Conservation (phyloP, 139 green algal species). For the Chlamydomonas urium region DNA sequence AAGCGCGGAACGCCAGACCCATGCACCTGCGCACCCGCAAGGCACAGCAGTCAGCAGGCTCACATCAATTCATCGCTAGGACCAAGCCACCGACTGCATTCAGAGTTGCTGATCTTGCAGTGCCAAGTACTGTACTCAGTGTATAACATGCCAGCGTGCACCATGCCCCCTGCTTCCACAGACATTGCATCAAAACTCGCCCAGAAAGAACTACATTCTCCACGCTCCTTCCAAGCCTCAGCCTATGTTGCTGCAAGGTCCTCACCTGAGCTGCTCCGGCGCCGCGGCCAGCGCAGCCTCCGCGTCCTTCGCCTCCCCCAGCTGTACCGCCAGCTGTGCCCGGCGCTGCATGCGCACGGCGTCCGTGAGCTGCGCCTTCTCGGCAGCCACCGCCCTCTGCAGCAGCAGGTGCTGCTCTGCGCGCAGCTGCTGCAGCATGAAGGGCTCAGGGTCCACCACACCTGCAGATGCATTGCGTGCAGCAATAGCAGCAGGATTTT, state of each 20-base stretch:
- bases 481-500: no score
- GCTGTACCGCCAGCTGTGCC: constrained; percentile 23
- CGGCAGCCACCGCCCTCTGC: constrained; percentile 11
- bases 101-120: no score
- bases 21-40: constrained; percentile 15
- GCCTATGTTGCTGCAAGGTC: no score
- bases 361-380: constrained; percentile 25
- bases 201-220: no score
- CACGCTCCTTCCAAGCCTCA: no score
- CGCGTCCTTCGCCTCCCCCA: constrained; percentile 22
- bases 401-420: constrained; percentile 18
- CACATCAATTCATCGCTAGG: no score
- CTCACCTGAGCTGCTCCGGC: constrained; percentile 28
- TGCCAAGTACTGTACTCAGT: no score
- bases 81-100: no score
- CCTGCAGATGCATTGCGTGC: no score
- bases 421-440: constrained; percentile 11
- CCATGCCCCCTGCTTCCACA: no score
- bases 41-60: background rate
- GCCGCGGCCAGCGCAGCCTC: constrained; percentile 26
- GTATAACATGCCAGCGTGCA: no score
- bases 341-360: constrained; percentile 20
- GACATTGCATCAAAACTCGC: no score
- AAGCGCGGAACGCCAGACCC: constrained; percentile 40
- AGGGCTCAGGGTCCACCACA: background rate